Percentiles rank a stretch among this genome's conserved stretches.
These are phyloP conservation scores for Coniochaeta pulveracea DNA, from an alignment of 2,329 filamentous ascomycete species.

Conservation along the genomic window DNA sequence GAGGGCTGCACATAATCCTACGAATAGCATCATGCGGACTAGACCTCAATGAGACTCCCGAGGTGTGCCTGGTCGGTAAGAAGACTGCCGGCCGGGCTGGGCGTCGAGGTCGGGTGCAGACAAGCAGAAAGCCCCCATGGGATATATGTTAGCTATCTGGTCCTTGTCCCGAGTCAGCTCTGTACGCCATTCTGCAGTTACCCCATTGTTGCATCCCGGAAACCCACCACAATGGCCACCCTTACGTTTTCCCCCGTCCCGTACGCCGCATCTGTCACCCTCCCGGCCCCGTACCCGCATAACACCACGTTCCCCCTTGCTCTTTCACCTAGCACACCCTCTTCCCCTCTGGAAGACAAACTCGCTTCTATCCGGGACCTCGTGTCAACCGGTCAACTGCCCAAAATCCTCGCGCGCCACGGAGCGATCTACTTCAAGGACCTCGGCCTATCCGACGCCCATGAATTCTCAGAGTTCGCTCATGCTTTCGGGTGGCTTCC, in stretches of 20 bases:
- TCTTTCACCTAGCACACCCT: not conserved
- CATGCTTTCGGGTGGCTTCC: conserved; percentile 15
- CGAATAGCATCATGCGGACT: too few species aligned
- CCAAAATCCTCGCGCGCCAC: conserved; percentile 9
- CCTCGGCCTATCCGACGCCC: conserved; percentile 9
- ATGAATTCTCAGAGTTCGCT: conserved; percentile 15
- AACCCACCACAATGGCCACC: not conserved
- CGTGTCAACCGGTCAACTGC: conserved; percentile 7
- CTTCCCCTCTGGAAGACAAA: not conserved
- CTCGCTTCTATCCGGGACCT: conserved; percentile 6
- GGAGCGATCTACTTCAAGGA: conserved; percentile 15
- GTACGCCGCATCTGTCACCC: conserved; percentile 6
- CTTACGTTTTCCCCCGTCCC: conserved; percentile 2
- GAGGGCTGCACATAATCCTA: too few species aligned
- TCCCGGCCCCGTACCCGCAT: conserved; percentile 7
- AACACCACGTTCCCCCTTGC: conserved; percentile 6
- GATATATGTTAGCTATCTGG: too few species aligned
- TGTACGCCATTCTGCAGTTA: too few species aligned
- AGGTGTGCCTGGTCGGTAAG: too few species aligned
- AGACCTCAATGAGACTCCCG: too few species aligned
- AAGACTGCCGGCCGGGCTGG: too few species aligned
- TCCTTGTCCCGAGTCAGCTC: too few species aligned
- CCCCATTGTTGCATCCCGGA: not conserved
- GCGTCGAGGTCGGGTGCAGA: too few species aligned
- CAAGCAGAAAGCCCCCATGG: too few species aligned